Base-by-base conservation (phyloP, 495 filamentous ascomycete genomes). In the Trichoderma gamsii region DNA sequence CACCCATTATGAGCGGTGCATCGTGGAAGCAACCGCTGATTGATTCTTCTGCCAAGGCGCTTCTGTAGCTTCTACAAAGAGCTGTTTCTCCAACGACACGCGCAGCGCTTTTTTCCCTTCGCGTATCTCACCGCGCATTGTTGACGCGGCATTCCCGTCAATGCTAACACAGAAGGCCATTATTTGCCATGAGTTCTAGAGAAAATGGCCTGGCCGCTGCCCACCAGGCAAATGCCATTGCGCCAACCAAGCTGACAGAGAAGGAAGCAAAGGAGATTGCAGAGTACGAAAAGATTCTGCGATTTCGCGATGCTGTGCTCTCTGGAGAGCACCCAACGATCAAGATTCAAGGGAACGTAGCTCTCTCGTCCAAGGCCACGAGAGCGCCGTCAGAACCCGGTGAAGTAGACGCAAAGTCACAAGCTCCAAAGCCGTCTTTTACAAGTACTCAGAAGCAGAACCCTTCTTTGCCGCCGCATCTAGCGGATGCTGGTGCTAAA, bases 251-350 rank as follows among this genome's bases (percentile, higher is more conserved):
- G 8, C 9, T 51, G 27, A 66, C 64, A 0, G 52, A 69, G 8
- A 71, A 74, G n/a, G 72, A 71, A 41, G 56, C 68, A 21, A 56
- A 63, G 44, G 73, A 77, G 66, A 35, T 77, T 35, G 66, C 69
- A 43, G 70, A 78, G 70, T 77, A 74, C 72, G 71, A 73, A 51
- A 74, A 74, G 63, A 74, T 78, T n/a, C n/a, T 78, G 69, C 73
- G 56, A n/a, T 76, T 78, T 71, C 74, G 73, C 71, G 76, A 78
- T 69, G 69, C 73, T 61, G 70, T 78, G n/a, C 35, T 75, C 23
- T 56, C 66, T 43, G 76, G 76, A 11, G 51, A 32, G 35, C 76
- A 66, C 43, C 65, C 65, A 46, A 77, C 76, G 76, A 79, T 78
- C 77, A 79, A 78, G 67, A 74, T 76, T 63, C 65, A 71, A 69